Conservation (phyloP, 441 rosid genomes). For the Iberis amara region DNA sequence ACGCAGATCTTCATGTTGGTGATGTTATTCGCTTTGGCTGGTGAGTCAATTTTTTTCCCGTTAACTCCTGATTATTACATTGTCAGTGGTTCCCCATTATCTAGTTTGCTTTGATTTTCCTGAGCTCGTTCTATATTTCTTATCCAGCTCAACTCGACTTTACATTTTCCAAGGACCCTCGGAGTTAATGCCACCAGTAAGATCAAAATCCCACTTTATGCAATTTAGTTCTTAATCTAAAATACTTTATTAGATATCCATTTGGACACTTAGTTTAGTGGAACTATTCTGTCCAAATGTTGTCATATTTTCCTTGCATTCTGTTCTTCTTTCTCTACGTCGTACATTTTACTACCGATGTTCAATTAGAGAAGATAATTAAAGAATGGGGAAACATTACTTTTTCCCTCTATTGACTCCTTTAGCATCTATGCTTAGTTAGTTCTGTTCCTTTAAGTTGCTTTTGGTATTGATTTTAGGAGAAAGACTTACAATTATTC, state of each 20-base stretch:
- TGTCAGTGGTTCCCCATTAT: too few species aligned
- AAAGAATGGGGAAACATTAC: too few species aligned
- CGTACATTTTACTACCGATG: too few species aligned
- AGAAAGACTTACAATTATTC: constrained; percentile 52
- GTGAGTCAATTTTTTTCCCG: constrained; percentile 40
- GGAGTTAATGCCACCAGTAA: constrained; percentile 85
- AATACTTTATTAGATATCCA: too few species aligned
- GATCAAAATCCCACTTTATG: constrained; percentile 18
- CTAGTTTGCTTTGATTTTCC: constrained; percentile 19
- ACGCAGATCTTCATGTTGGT: constrained; percentile 75
- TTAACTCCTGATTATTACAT: constrained; percentile 9
- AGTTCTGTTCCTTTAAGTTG: background rate
- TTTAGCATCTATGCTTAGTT: background rate
- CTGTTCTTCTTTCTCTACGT: too few species aligned
- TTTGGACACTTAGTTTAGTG: too few species aligned
- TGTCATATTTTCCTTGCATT: too few species aligned
- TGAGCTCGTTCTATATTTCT: constrained; percentile 21
- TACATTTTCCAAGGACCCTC: constrained; percentile 93
- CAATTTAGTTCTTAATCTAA: background rate
- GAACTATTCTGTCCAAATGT: too few species aligned
- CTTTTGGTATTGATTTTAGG: constrained; percentile 40
- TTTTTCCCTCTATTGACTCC: too few species aligned
- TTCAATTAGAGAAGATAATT: too few species aligned
- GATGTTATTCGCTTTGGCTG: constrained; percentile 91
- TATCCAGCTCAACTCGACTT: constrained; percentile 63